These are phyloP conservation scores for Rhodomyrtus psidioides DNA, from an alignment of 441 rosid species.

Conservation along the genomic window DNA sequence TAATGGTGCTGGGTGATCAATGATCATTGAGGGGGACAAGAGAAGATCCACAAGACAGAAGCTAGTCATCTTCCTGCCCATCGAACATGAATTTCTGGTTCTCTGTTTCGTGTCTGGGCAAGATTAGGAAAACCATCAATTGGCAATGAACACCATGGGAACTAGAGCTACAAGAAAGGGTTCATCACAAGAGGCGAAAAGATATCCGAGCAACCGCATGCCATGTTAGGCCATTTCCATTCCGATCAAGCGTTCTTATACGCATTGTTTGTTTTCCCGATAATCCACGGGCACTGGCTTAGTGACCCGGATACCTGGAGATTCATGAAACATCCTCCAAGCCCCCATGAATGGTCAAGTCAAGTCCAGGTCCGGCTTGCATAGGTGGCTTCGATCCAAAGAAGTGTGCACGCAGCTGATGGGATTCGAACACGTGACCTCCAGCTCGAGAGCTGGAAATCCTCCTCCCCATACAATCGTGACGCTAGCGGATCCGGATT, in stretches of 20 bases:
- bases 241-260: background rate
- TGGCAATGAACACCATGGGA: background rate
- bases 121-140: background rate
- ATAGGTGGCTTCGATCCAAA: background rate
- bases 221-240: background rate
- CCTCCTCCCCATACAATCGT: background rate
- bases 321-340: background rate
- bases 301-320: background rate
- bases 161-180: background rate
- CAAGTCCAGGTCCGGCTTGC: background rate
- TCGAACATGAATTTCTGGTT: background rate
- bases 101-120: background rate
- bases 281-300: background rate
- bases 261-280: background rate
- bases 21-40: background rate
- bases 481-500: too few relatives aligned
- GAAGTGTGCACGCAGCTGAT: background rate
- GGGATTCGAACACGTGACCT: background rate
- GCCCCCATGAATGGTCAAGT: background rate
- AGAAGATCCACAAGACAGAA: background rate
- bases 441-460: background rate
- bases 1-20: slow-evolving; percentile 2
- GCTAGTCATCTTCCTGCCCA: background rate
- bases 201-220: background rate
- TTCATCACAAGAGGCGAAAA: background rate